Conservation (phyloP, 768 basidiomycete genomes). For the Tylopilus subfusipes region DNA sequence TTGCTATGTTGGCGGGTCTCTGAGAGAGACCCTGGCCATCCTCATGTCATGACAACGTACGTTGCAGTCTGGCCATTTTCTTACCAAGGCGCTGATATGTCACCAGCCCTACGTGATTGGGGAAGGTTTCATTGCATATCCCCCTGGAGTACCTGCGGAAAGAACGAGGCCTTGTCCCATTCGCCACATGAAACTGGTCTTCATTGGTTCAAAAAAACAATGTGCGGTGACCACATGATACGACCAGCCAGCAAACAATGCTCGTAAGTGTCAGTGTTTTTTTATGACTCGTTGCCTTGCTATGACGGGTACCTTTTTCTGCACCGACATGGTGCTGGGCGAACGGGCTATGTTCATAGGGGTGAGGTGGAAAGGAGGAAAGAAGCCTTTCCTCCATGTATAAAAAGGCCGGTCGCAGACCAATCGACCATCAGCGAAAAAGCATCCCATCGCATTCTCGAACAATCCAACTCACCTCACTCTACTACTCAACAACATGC, state of each 20-base stretch:
- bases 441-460: background rate
- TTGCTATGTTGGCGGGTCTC: too few species aligned
- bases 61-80: background rate
- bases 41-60: background rate
- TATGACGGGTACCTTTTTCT: background rate
- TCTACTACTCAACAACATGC: conserved; percentile 3
- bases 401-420: conserved; percentile 3
- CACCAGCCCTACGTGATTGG: background rate
- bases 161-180: background rate
- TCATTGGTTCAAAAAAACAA: background rate
- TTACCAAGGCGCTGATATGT: background rate
- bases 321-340: background rate
- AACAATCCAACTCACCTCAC: background rate
- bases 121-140: too few species aligned
- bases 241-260: too few species aligned
- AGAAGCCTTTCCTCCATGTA: background rate
- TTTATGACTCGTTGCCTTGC: too few species aligned
- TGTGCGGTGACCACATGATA: too few species aligned
- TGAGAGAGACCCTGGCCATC: too few species aligned
- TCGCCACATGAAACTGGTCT: background rate
- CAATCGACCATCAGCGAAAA: background rate
- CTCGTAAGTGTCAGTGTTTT: background rate
- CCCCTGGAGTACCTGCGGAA: background rate
- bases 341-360: background rate
- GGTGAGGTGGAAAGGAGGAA: background rate